phyloP scores from a whole-genome alignment of 2,329 filamentous ascomycete species.

The Tricladium varicosporioides region DNA sequence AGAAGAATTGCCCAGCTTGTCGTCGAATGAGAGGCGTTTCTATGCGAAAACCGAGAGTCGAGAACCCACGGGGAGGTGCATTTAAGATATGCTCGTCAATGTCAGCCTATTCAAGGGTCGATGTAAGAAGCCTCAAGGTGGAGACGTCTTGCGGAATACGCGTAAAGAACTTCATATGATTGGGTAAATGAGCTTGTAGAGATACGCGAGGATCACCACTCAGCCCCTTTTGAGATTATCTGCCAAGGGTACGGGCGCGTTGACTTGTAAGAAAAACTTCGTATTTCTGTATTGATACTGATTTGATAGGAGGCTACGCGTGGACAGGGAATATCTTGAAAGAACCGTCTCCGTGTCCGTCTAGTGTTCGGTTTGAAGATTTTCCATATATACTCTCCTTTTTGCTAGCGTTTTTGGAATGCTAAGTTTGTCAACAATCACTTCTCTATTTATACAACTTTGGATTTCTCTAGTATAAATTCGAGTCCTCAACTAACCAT shows the following conservation, averaged over 20 bases:
- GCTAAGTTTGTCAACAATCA: too few relatives aligned
- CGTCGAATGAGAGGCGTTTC: slow-evolving; percentile 5
- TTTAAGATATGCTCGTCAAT: neutral
- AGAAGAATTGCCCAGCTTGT: neutral
- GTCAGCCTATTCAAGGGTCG: neutral
- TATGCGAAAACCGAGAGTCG: neutral
- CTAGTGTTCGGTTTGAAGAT: neutral
- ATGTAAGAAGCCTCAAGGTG: neutral
- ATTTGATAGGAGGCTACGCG: neutral
- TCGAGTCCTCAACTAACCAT: too few relatives aligned
- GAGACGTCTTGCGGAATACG: neutral
- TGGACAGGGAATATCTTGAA: neutral
- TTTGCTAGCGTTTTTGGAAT: neutral
- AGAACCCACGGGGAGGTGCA: neutral
- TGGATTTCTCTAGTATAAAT: too few relatives aligned
- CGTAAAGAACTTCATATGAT: neutral
- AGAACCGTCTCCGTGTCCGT: neutral
- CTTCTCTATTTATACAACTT: too few relatives aligned
- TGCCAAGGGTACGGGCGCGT: neutral
- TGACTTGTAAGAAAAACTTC: too few relatives aligned
- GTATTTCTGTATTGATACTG: too few relatives aligned
- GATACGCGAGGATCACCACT: neutral
- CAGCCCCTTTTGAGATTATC: slow-evolving; percentile 3
- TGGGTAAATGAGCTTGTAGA: neutral
- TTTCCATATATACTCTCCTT: neutral